Percentiles rank a stretch among this genome's conserved stretches.
phyloP scores from a whole-genome alignment of 2,329 filamentous ascomycete species.

The Sordariomycetes sp. region DNA sequence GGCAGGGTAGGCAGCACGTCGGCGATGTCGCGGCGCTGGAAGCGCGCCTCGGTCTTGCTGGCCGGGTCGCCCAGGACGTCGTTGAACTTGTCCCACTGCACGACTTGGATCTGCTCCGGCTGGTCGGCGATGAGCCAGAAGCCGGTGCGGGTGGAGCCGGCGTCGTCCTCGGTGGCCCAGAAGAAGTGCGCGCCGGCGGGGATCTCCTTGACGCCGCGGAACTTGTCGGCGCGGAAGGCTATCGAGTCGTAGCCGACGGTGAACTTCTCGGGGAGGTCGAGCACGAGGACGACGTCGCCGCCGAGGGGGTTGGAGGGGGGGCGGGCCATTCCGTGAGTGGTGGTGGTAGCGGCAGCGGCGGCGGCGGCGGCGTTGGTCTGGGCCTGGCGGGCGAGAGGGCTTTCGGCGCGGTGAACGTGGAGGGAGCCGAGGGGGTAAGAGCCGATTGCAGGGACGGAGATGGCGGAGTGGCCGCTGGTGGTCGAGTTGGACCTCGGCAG shows the following conservation, averaged over 20 bases:
- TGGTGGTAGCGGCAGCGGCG: too few relatives aligned
- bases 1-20: conserved; percentile 28
- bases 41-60: conserved; percentile 27
- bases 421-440: conserved; percentile 30
- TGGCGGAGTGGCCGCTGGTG: conserved; percentile 16
- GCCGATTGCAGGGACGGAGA: conserved; percentile 26
- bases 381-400: conserved; percentile 11
- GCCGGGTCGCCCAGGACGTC: conserved; percentile 41
- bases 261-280: conserved; percentile 38
- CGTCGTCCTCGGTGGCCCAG: conserved; percentile 41
- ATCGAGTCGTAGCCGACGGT: conserved; percentile 43
- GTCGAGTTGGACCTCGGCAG: conserved; percentile 1
- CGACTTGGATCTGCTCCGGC: conserved; percentile 26
- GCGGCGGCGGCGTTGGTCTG: neutral
- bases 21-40: conserved; percentile 29
- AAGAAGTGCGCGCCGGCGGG: conserved; percentile 47
- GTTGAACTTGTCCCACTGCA: conserved; percentile 45
- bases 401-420: conserved; percentile 18
- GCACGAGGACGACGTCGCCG: conserved; percentile 41
- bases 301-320: conserved; percentile 8
- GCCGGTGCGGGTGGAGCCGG: conserved; percentile 39
- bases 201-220: conserved; percentile 43
- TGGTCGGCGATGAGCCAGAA: conserved; percentile 41
- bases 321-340: neutral
- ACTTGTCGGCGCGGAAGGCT: conserved; percentile 33